These are phyloP conservation scores for Fusarium albidum DNA, from an alignment of 2,329 filamentous ascomycete genomes.

Conservation along the genomic window DNA sequence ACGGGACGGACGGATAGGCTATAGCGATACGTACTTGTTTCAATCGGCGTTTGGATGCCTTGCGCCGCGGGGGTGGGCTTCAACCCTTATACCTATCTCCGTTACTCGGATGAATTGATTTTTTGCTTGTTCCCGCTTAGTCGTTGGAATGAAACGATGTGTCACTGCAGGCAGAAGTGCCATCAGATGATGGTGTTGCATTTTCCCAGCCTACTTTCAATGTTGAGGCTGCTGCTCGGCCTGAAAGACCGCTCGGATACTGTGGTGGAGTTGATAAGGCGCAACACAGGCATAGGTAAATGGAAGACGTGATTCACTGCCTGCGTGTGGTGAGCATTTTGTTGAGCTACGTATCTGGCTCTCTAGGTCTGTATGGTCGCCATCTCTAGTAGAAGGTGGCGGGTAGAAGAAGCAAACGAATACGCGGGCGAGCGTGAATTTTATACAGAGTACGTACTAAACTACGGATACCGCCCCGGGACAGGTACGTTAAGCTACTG, in stretches of 20 bases:
- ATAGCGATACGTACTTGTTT: slow-evolving; percentile 6
- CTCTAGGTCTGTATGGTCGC: no score
- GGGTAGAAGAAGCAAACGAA: no score
- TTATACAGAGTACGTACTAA: neutral
- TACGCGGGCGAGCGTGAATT: no score
- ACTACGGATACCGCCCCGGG: no score
- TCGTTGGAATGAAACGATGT: slow-evolving; percentile 13
- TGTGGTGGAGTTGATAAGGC: slow-evolving; percentile 1
- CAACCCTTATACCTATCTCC: neutral
- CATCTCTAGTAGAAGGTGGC: no score
- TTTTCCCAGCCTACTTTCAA: slow-evolving; percentile 1
- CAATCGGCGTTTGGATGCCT: slow-evolving; percentile 18
- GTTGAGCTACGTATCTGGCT: no score
- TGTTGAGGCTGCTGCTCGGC: neutral
- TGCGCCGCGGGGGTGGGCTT: neutral
- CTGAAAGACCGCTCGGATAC: neutral
- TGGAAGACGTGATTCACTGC: neutral
- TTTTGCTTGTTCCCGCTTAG: neutral
- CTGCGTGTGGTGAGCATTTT: neutral
- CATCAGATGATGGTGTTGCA: neutral
- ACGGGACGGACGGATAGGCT: slow-evolving; percentile 6
- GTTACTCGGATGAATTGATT: slow-evolving; percentile 1
- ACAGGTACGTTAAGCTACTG: no score
- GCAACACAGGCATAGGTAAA: slow-evolving; percentile 2
- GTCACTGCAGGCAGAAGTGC: slow-evolving; percentile 1